Evolutionary conservation across 805 yeast species (phyloP).

Genomic region (Kazachstania kunashirensis): DNA sequence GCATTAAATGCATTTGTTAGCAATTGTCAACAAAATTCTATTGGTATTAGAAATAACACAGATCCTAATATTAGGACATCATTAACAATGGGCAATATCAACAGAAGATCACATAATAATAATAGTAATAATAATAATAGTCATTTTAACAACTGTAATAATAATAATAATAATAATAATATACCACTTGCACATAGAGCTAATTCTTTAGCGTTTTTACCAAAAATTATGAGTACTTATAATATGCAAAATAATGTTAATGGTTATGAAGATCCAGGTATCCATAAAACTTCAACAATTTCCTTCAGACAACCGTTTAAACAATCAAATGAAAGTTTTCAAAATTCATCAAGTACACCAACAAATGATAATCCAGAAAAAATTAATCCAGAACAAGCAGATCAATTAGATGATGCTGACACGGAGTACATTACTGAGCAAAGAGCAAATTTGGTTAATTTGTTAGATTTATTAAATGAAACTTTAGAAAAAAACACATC

Average conservation of each 20-base stretch:
- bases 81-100: neutral
- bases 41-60: constrained; percentile 1
- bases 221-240: constrained; percentile 7
- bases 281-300: constrained; percentile 3
- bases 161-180: neutral
- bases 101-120: neutral
- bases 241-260: neutral
- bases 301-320: constrained; percentile 4
- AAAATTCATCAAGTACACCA: too few relatives aligned
- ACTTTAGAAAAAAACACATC: constrained; percentile 26
- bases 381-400: too few relatives aligned
- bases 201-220: constrained; percentile 15
- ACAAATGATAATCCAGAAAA: neutral
- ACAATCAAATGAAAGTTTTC: neutral
- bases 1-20: constrained; percentile 25
- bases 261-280: neutral
- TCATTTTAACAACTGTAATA: too few relatives aligned
- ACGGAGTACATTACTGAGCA: constrained; percentile 17
- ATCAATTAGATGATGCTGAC: too few relatives aligned
- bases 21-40: constrained; percentile 6
- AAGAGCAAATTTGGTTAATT: constrained; percentile 22
- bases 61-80: constrained; percentile 1
- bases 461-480: constrained; percentile 25
- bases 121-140: too few relatives aligned
- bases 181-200: constrained; percentile 11